Evolutionary conservation across 176 grass and related monocot genomes (phyloP).

Genomic region (Zizania latifolia): DNA sequence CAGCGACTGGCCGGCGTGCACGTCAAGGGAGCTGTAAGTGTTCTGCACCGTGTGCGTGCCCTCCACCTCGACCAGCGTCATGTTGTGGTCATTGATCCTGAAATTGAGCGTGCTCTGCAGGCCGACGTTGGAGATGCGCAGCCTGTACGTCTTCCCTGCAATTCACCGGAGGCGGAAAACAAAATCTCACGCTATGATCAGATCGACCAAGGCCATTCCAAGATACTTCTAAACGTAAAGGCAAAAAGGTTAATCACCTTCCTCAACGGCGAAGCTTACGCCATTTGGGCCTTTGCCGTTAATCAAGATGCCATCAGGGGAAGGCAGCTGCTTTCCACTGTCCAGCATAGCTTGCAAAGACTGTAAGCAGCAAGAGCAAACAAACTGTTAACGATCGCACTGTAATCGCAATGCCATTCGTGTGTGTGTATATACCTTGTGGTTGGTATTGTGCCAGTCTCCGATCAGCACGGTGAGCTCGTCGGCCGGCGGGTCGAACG

Average conservation of each 20-base stretch:
- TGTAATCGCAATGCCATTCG: background rate
- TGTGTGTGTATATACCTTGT: too few species aligned
- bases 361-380: slow-evolving; percentile 27
- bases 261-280: slow-evolving; percentile 44
- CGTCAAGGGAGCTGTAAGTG: slow-evolving; percentile 57
- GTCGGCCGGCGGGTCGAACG: slow-evolving; percentile 45
- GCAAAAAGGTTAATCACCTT: slow-evolving; percentile 28
- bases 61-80: slow-evolving; percentile 81
- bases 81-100: slow-evolving; percentile 46
- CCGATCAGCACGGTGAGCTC: slow-evolving; percentile 73
- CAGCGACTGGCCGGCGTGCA: slow-evolving; percentile 74
- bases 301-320: slow-evolving; percentile 62
- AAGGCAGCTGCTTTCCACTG: slow-evolving; percentile 37
- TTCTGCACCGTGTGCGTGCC: slow-evolving; percentile 85
- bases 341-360: slow-evolving; percentile 55
- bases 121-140: slow-evolving; percentile 77
- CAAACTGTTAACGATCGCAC: background rate
- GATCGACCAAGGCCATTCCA: background rate
- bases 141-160: slow-evolving; percentile 65
- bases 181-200: background rate
- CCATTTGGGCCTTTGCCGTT: slow-evolving; percentile 54
- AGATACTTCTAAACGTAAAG: background rate
- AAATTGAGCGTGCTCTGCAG: slow-evolving; percentile 62
- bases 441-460: slow-evolving; percentile 61
- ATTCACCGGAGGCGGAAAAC: background rate